phyloP scores from a whole-genome alignment of 495 filamentous ascomycete genomes.

The Aspergillus saccharolyticus region DNA sequence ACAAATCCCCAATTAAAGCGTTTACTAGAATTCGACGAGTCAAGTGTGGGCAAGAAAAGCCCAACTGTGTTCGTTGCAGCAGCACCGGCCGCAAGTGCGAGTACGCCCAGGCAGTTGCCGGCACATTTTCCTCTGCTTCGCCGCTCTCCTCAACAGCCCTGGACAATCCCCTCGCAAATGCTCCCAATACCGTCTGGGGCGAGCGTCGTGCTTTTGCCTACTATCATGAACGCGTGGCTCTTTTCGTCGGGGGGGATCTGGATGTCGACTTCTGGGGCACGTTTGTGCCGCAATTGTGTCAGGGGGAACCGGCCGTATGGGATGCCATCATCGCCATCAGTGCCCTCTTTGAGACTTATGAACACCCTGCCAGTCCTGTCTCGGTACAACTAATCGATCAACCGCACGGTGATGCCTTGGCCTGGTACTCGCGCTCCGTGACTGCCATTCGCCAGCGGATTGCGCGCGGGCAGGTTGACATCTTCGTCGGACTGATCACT shows the following conservation, averaged over 20 bases:
- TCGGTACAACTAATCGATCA: constrained; percentile 12
- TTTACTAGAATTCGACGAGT: constrained; percentile 41
- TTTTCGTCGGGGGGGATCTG: constrained; percentile 37
- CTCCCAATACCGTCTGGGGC: constrained; percentile 27
- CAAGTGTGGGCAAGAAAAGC: constrained; percentile 55
- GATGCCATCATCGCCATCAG: constrained; percentile 54
- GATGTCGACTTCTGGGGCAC: constrained; percentile 54
- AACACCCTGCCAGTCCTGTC: constrained; percentile 15
- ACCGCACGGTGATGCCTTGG: constrained; percentile 37
- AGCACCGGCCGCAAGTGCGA: constrained; percentile 49
- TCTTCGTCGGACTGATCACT: constrained; percentile 42
- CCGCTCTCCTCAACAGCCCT: constrained; percentile 7
- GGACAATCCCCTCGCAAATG: constrained; percentile 17
- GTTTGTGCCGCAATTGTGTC: constrained; percentile 52
- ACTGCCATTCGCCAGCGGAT: constrained; percentile 46
- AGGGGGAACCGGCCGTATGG: constrained; percentile 52
- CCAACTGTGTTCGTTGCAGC: constrained; percentile 40
- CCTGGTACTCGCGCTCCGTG: constrained; percentile 44
- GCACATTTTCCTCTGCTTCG: constrained; percentile 14
- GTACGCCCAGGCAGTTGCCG: constrained; percentile 16
- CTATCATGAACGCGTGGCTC: constrained; percentile 32
- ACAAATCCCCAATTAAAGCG: constrained; percentile 2
- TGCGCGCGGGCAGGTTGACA: constrained; percentile 25
- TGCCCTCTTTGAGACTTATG: constrained; percentile 44
- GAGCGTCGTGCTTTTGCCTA: constrained; percentile 40